Base-by-base conservation (phyloP, 1,284 basidiomycete genomes). In the Anthracocystis setariae region DNA sequence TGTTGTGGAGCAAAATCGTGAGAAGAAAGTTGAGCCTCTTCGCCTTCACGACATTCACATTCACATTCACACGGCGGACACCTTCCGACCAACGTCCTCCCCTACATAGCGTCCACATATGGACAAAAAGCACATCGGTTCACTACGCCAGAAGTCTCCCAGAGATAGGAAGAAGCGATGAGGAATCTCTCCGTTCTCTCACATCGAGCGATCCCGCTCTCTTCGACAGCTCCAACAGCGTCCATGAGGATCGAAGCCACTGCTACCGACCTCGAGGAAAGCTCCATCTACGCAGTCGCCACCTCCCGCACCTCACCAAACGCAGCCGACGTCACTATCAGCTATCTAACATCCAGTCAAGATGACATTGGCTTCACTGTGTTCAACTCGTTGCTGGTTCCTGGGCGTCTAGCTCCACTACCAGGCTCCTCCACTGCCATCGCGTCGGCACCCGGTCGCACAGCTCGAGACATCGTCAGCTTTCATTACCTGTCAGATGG, bases 401-500 rank as follows among this genome's bases (percentile, higher is more conserved):
- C 70, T 1, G 70, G 60, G 1, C 53, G 59, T 5, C 27, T 59
- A 13, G 44, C 35, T 13, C 17, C 56, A 1, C 23, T 68, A n/a
- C 64, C 59, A 3, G 60, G 56, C 10, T 73, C 69, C 20, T 62
- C 69, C 3, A 51, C 51, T 1, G 45, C 53, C 15, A 47, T 61
- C 2, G 59, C 53, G 29, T 60, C 55, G 3, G 50, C 49, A 4
- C 59, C 51, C 8, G 58, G 55, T 24, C 53, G 54, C 23, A 46
- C 27, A 13, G 15, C 35, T 2, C 50, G 38, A 27, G 55, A 74
- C 21, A 49, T 82, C 5, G 49, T 78, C 35, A 62, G 70, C 20
- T 55, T 82, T 8, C 64, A 73, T 44, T 74, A 65, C 20, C 73
- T 82, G 3, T 46, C 78, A 0, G 81, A 82, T 40, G 78, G 77